These are phyloP conservation scores for Vaccinium darrowii DNA, from an alignment of 148 eudicot species.

Conservation along the genomic window DNA sequence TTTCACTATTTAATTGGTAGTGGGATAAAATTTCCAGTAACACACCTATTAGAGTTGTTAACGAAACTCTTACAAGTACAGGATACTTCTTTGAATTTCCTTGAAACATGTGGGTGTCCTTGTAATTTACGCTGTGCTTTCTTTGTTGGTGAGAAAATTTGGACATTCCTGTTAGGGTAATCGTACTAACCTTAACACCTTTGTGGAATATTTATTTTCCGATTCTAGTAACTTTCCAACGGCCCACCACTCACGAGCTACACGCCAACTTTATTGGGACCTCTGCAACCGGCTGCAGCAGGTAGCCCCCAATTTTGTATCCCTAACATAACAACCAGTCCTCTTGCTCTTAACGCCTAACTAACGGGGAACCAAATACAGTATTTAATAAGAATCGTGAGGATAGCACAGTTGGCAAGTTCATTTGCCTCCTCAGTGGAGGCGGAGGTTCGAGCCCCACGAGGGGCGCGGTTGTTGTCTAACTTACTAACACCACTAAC, in stretches of 20 bases:
- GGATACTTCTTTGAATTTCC: neutral
- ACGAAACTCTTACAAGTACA: neutral
- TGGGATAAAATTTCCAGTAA: neutral
- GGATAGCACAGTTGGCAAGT: too few relatives aligned
- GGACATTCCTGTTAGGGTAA: constrained; percentile 22
- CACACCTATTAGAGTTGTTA: neutral
- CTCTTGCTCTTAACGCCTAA: too few relatives aligned
- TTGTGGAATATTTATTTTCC: constrained; percentile 20
- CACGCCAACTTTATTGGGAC: neutral
- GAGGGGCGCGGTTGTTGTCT: too few relatives aligned
- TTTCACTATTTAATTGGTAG: neutral
- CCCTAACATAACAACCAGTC: too few relatives aligned
- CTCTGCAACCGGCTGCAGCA: neutral
- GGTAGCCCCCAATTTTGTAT: neutral
- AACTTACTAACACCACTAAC: too few relatives aligned
- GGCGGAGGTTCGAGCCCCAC: too few relatives aligned
- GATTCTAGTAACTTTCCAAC: constrained; percentile 11
- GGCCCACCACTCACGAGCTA: neutral
- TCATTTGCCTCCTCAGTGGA: too few relatives aligned
- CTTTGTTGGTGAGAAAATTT: neutral
- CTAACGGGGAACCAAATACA: too few relatives aligned
- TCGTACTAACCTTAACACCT: constrained; percentile 16
- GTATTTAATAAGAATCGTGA: too few relatives aligned
- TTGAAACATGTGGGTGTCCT: neutral
- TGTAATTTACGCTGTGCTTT: neutral